Base-by-base conservation (phyloP, 2,329 filamentous ascomycete species). In the Talaromyces sp. region DNA sequence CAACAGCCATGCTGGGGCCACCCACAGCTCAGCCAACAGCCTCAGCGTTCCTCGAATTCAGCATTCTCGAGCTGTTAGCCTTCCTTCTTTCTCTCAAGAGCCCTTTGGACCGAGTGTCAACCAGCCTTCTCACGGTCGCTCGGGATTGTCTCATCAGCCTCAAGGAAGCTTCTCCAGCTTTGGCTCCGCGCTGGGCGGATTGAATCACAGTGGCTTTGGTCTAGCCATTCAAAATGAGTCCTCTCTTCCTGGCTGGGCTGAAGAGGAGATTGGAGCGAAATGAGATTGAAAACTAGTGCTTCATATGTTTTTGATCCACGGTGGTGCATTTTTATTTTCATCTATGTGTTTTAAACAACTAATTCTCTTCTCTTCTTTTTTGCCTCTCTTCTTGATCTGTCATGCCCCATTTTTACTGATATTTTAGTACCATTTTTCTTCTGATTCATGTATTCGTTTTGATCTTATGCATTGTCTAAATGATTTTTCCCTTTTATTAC, bases 31-130 rank as follows among this genome's bases (percentile, higher is more conserved):
- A 65, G 57, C 60, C 48, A 79, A 77, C 67, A 80, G 76, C 69
- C 74, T 86, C 62, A 84, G 79, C 63, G 79, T 81, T 63, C 82
- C 82, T 52, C 83, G 85, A 65, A 83, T 84, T 50, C 84, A 85
- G 68, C 88, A 90, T 74, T 94, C 87, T 73, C 89, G 95, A 43
- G 93, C 95, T 39, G 92, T 97, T 66, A 97, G 93, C 75, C 82
- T 99, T 73, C 95, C 95, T 0, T 87, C 86, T 6, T 89, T 89
- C 75, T 86, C 85, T 2, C 85, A 88, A 68, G 85, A 85, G 52
- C 80, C 83, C 13, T 85, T 86, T 70, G 81, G 80, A 11, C 79
- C 81, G 27, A 73, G 75, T 54, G 74, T 76, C 8, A 71, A 70
- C 41, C 74, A 79, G 59, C 66, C 71, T 3, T 68, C 74, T 39